Base-by-base conservation (phyloP, 192 early-diverging fungal genomes). In the Coemansia sp. region DNA sequence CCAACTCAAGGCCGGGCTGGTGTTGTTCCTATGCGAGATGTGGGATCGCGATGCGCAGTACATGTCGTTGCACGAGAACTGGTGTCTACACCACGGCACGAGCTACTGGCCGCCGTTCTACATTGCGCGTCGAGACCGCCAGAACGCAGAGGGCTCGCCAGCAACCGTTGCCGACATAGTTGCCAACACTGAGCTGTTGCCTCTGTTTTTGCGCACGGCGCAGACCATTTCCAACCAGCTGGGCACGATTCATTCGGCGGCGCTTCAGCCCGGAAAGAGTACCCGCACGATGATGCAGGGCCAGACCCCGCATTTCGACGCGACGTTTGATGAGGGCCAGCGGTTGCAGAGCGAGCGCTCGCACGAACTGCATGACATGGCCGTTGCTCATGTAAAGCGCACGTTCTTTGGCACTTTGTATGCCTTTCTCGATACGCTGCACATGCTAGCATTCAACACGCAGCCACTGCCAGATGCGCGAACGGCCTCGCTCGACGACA, bases 401-500 rank as follows among this genome's bases (percentile, higher is more conserved):
- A 86, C 89, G 0, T 92, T 95, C 72, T 80, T 91, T 73, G 90
- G 89, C 21, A 87, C 89, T 3, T 61, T 92, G 48, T 92, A 88
- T 62, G 85, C 88, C 14, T 89, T 94, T 70, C 75, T 95, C 46
- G 95, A 97, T 69, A 90, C 93, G 21, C 85, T 95, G n/a, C 88
- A 91, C 12, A 85, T 89, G 64, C 72, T 91, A 32, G 89, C 76
- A 2, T 83, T 83, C 21, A 65, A 42, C 51, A 69, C 76, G 8
- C 21, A 23, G 14, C 41, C 60, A 29, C 60, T 44, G 17, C 29
- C 68, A 14, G 74, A 48, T 34, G 19, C 29, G 17, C 27, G 38
- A 31, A 37, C 55, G 9, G 4, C 50, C 36, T 27, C 48, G 9
- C 9, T 38, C 2, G 50, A 60, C 29, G 63, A 63, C 7, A 23